phyloP scores from a whole-genome alignment of 2,329 filamentous ascomycete species.

The Lecanoromycetidae sp. region DNA sequence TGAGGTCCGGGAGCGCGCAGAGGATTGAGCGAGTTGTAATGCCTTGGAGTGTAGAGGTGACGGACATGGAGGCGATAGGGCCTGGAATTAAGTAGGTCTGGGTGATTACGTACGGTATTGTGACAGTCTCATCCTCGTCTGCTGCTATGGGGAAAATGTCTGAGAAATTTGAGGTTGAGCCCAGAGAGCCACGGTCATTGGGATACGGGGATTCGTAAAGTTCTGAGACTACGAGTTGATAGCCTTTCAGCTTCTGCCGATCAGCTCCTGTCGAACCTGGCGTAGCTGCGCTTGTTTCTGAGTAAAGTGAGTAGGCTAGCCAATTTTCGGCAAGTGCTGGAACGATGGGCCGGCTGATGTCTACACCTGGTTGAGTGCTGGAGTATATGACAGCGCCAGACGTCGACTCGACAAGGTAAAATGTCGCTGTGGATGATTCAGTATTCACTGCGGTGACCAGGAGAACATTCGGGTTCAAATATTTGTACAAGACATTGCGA shows the following conservation, averaged over 20 bases:
- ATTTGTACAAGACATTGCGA: constrained; percentile 92
- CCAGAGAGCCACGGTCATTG: constrained; percentile 75
- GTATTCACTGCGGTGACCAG: constrained; percentile 60
- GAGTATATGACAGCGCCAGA: constrained; percentile 71
- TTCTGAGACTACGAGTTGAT: constrained; percentile 75
- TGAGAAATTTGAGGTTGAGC: constrained; percentile 59
- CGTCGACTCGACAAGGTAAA: constrained; percentile 75
- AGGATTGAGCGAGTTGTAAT: constrained; percentile 76
- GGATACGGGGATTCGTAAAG: constrained; percentile 75
- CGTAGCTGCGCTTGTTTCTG: constrained; percentile 37
- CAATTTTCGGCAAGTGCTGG: constrained; percentile 87
- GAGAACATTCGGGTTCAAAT: constrained; percentile 76
- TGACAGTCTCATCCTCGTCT: constrained; percentile 34
- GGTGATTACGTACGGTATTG: constrained; percentile 62
- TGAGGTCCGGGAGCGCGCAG: constrained; percentile 59
- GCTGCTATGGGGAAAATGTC: constrained; percentile 55
- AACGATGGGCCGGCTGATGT: constrained; percentile 59
- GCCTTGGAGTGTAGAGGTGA: constrained; percentile 83
- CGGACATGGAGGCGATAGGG: constrained; percentile 64
- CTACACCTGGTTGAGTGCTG: constrained; percentile 58
- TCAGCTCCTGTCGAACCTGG: constrained; percentile 37
- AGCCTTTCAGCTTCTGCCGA: constrained; percentile 53
- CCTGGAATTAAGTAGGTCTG: constrained; percentile 72
- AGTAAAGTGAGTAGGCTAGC: constrained; percentile 74
- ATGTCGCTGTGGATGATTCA: constrained; percentile 46